Evolutionary conservation across 352 stramenopile genomes (phyloP), one percentile per base, ranked within the genome.

Genomic region (Globisporangium lucens): DNA sequence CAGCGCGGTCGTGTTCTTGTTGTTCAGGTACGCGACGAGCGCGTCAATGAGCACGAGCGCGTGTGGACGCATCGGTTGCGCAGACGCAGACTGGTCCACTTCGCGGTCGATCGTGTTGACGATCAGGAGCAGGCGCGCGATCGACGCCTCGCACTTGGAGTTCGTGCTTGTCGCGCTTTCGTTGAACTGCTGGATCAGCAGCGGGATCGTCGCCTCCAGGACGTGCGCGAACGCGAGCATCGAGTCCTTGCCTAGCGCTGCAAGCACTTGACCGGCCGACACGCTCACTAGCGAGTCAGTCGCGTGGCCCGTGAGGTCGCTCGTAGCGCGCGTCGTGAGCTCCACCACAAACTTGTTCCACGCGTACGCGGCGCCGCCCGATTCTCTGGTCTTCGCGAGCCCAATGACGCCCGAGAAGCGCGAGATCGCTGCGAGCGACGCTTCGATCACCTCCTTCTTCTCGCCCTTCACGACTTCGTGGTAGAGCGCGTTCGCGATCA

Each of bases 271-370:
- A 46, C 86, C 83, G 8, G 88, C 88, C 20, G 85, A 93, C 8
- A 88, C 79, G 61, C 85, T 91, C 43, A 90, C 83, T 63, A 96
- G 79, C 22, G 88, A 96, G 67, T 96, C 86, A 3, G 84, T 70
- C n/a, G 88, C 83, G 61, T 95, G 75, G 27, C 87, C 82, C 13
- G 74, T 67, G 52, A 96, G 70, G 60, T 96, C 84, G 7, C 84
- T 74, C 4, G 74, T 82, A 9, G 87, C 82, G 51, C 85, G 83
- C 29, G 83, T 80, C 13, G 82, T 89, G 33, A 93, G 74, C 56
- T 92, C 83, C 29, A 93, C 83, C 8, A 96, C 85, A 71, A 94
- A 94, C 66, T 94, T 91, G 68, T 71, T 92, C 88, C 88, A 96
- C 12, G 88, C 88, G 63, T 93, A 93, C 13, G 73, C 67, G 3